Percentiles rank a stretch among this genome's conserved stretches.
Conservation (phyloP, 78 protist genomes). For the Monocercomonoides exilis region DNA sequence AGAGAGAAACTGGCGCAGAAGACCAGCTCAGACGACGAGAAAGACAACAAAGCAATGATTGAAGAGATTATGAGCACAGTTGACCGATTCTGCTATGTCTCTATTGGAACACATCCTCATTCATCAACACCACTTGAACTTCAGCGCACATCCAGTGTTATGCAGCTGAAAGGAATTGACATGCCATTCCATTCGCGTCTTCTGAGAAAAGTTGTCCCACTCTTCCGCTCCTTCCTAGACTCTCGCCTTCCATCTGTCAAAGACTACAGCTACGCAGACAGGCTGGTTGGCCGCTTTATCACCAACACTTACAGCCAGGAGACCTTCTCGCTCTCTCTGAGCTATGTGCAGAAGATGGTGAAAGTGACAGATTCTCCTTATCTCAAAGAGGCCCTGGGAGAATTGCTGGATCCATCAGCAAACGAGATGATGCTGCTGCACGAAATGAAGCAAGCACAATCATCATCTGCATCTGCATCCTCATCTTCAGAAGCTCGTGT, state of each 20-base stretch:
- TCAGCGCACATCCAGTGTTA: conserved; percentile 36
- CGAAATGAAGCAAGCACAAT: background rate
- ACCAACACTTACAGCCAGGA: background rate
- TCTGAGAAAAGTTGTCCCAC: conserved; percentile 41
- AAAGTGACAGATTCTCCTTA: no score
- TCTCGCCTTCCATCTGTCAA: no score
- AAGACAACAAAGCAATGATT: background rate
- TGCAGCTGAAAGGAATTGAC: conserved; percentile 63
- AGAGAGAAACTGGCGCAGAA: conserved; percentile 18
- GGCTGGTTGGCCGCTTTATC: conserved; percentile 41
- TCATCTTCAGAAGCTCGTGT: no score
- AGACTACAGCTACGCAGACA: no score
- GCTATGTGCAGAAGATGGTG: no score
- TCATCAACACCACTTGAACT: background rate
- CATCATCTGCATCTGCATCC: no score
- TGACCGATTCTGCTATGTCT: no score
- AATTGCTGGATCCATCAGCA: background rate
- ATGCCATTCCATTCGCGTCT: conserved; percentile 60
- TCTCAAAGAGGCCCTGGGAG: background rate
- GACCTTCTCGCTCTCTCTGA: conserved; percentile 53
- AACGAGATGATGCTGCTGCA: background rate
- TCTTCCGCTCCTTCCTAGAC: no score
- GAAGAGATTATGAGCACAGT: background rate
- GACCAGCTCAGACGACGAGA: background rate
- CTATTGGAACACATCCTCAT: background rate